Percentiles rank a stretch among this genome's conserved stretches.
phyloP scores from a whole-genome alignment of 345 rosid species.

The Brassica napus region DNA sequence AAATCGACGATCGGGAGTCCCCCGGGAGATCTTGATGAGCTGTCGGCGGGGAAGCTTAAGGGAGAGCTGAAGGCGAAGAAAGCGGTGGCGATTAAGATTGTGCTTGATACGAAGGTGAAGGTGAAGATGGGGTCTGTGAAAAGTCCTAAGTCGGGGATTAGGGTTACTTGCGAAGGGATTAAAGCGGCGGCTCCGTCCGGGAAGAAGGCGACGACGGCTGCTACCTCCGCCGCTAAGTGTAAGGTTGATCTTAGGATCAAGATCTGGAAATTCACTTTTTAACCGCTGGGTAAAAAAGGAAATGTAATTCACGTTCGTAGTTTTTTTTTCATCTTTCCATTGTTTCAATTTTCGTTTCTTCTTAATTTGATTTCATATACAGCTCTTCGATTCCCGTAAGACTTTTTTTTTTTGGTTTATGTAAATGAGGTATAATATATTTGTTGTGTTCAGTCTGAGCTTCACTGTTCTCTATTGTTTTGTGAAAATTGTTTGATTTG shows the following conservation, averaged over 20 bases:
- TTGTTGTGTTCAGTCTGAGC: slow-evolving; percentile 10
- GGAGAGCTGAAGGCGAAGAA: slow-evolving; percentile 55
- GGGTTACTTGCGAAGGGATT: slow-evolving; percentile 71
- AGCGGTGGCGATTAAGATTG: slow-evolving; percentile 58
- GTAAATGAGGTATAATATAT: slow-evolving; percentile 35
- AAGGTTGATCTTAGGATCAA: slow-evolving; percentile 77
- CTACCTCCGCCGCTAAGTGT: slow-evolving; percentile 64
- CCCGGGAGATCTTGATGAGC: slow-evolving; percentile 46
- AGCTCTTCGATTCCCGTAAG: slow-evolving; percentile 9
- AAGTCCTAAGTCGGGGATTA: slow-evolving; percentile 59
- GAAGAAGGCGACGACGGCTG: slow-evolving; percentile 54
- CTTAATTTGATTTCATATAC: slow-evolving; percentile 26
- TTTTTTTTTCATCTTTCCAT: slow-evolving; percentile 8
- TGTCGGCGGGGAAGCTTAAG: slow-evolving; percentile 52
- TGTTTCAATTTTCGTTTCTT: slow-evolving; percentile 17
- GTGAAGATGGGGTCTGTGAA: slow-evolving; percentile 67
- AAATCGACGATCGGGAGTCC: slow-evolving; percentile 50
- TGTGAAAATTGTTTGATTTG: too few species aligned
- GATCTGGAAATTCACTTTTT: slow-evolving; percentile 89
- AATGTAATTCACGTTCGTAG: neutral
- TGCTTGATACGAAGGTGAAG: slow-evolving; percentile 64
- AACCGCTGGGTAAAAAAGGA: neutral
- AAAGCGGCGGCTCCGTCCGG: slow-evolving; percentile 59
- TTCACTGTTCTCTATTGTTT: too few species aligned
- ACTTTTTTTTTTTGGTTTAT: slow-evolving; percentile 17